Evolutionary conservation across 768 basidiomycete species (phyloP), one percentile per base, ranked within the genome.

Genomic region (Termitomyces sp.): DNA sequence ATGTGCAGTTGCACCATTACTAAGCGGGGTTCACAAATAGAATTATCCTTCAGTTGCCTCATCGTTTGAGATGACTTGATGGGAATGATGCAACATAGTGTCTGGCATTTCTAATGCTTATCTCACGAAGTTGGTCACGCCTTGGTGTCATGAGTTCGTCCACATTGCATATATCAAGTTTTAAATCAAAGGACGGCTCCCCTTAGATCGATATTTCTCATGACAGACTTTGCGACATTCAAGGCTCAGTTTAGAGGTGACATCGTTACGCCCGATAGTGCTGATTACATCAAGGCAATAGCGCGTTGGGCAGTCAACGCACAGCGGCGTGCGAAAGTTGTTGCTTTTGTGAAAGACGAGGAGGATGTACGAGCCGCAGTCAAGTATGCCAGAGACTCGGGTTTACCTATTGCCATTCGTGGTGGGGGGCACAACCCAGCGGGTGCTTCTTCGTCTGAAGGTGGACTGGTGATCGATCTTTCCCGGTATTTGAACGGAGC

Each of bases 391-490:
- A 19, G 51, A 40, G 44, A 45, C 12, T 52, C 53, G 19, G 42
- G 17, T 14, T 54, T 75, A 1, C 64, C 62, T 19, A 60, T 75
- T 30, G 73, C 70, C 2, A 64, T 76, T 50, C 60, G 64, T 15
- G 71, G 74, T 17, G 76, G 77, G 4, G 76, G 74, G 1, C 77
- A 77, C 51, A 71, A 53, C 53, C 53, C 67, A 9, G 60, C 72
- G 10, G 74, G 70, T 10, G 64, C 71, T 3, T 73, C 73, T 9
- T 74, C 74, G 9, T 59, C 57, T 26, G 65, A 75, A 41, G 73
- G 65, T 19, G 74, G 77, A 10, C 54, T 77, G 1, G 72, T 76
- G 2, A 71, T 77, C 57, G 76, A 77, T 46, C 64, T 76, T 11
- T 72, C 62, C 10, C 50, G 53, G 35, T 61, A 63, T 26, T 37